A percentile compares a stretch with the other conserved stretches of the same genome.
These are phyloP conservation scores for Stenogyne calaminthoides DNA, from an alignment of 305 asterid species.

Conservation along the genomic window DNA sequence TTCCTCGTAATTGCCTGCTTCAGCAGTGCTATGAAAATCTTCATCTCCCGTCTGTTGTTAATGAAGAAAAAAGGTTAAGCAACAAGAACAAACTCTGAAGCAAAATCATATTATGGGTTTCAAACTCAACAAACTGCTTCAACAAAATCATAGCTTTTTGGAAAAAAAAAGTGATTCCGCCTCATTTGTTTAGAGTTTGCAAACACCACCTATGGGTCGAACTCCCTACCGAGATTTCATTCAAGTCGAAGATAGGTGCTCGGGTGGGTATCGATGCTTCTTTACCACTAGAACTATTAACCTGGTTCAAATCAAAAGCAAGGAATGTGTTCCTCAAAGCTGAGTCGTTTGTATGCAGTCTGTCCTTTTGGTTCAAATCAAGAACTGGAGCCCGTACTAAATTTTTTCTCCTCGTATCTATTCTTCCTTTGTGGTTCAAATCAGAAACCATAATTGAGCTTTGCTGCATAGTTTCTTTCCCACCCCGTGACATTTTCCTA, in stretches of 20 bases:
- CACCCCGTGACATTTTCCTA: slow-evolving; percentile 28
- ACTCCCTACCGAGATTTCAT: slow-evolving; percentile 64
- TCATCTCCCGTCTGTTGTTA: slow-evolving; percentile 71
- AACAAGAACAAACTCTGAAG: background rate
- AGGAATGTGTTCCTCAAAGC: slow-evolving; percentile 28
- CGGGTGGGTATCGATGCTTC: slow-evolving; percentile 46
- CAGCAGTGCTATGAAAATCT: slow-evolving; percentile 48
- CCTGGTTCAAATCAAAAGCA: slow-evolving; percentile 62
- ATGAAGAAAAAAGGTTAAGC: background rate
- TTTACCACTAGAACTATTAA: slow-evolving; percentile 35
- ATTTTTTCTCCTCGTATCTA: slow-evolving; percentile 25
- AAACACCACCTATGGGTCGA: background rate
- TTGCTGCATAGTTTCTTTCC: slow-evolving; percentile 32
- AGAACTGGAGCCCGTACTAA: slow-evolving; percentile 25
- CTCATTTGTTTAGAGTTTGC: background rate
- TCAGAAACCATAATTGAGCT: slow-evolving; percentile 21
- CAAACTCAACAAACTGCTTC: background rate
- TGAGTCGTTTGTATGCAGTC: slow-evolving; percentile 40
- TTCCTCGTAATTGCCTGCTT: slow-evolving; percentile 47
- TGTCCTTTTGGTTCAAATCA: slow-evolving; percentile 52
- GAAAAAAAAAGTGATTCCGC: background rate
- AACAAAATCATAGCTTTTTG: too few relatives aligned
- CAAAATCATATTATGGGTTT: background rate
- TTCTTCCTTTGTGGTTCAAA: slow-evolving; percentile 30
- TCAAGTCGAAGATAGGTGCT: slow-evolving; percentile 75